Evolutionary conservation across 257 asterid species (phyloP), one percentile per base, ranked within the genome.

Genomic region (Handroanthus guayacan): DNA sequence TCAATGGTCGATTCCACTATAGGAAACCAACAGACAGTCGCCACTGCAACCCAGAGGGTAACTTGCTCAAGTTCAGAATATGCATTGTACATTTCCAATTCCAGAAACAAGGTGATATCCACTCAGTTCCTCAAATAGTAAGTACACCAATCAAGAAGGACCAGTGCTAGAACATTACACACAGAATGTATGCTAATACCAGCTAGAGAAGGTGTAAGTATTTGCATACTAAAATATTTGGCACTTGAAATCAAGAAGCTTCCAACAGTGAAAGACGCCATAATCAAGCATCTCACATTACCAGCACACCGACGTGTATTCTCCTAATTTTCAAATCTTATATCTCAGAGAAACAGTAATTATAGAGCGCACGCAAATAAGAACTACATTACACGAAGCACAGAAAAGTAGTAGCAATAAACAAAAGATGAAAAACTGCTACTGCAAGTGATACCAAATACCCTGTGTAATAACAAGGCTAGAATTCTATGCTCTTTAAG

Each of bases 51-150:
- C 31, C n/a, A 62, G 41, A 62, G 44, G 39, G 34, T 56, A 71
- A 66, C 71, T 74, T 52, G 62, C 41, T 60, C 38, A 58, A 55
- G 70, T 74, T 62, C 55, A 79, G 18, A 79, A n/a, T 41, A 39
- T 44, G 13, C 36, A 56, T 2, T 75, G 4, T 41, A 9, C 45
- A 44, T 43, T 43, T 61, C 12, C 61, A 75, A 31, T 62, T 43
- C 45, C 45, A 9, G 61, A 54, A 50, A 62, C 48, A 52, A 38
- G 25, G 62, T 18, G 11, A n/a, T 60, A 74, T 71, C 60, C 72
- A 39, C 47, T 47, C 17, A 41, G 61, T 54, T 60, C 36, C 14
- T 38, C 61, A 17, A 67, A 17, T 25, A 70, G 61, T 16, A 12
- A 7, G 36, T 69, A 41, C 20, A 61, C 48, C 56, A 62, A 62